Percentiles rank a stretch among this genome's conserved stretches.
Evolutionary conservation across 2,329 filamentous ascomycete genomes (phyloP).

Genomic region (Hypoxylon sp.): DNA sequence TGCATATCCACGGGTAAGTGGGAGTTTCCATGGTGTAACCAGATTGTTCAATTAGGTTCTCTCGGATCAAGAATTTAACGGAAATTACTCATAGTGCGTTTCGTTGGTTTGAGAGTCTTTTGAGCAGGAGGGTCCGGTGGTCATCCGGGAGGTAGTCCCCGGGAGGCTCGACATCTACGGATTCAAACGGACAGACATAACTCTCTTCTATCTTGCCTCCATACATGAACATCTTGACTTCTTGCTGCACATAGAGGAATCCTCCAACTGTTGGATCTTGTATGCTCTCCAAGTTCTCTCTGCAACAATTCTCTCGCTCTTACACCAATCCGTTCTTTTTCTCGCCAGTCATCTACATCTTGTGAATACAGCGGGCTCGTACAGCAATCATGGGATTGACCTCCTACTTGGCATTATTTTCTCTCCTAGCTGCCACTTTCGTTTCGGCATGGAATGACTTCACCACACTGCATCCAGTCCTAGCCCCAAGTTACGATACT

Average conservation of each 20-base stretch:
- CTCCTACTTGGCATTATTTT: slow-evolving; percentile 19
- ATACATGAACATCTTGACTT: not conserved
- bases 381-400: slow-evolving; percentile 19
- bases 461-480: slow-evolving; percentile 24
- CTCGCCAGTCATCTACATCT: not conserved
- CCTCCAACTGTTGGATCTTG: not conserved
- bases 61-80: not conserved
- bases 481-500: slow-evolving; percentile 36
- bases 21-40: not conserved
- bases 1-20: not conserved
- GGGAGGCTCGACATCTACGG: not conserved
- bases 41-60: not conserved
- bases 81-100: slow-evolving; percentile 15
- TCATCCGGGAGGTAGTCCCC: not conserved
- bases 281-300: not conserved
- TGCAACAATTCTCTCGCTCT: not conserved
- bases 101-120: slow-evolving; percentile 8
- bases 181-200: not conserved
- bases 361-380: not conserved
- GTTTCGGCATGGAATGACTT: slow-evolving; percentile 33
- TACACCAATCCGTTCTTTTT: not conserved
- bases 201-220: not conserved
- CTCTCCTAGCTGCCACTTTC: slow-evolving; percentile 12
- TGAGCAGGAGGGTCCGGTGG: slow-evolving; percentile 11
- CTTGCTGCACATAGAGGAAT: not conserved